Evolutionary conservation across 2,329 filamentous ascomycete species (phyloP).

Genomic region (Penicillium sp.): DNA sequence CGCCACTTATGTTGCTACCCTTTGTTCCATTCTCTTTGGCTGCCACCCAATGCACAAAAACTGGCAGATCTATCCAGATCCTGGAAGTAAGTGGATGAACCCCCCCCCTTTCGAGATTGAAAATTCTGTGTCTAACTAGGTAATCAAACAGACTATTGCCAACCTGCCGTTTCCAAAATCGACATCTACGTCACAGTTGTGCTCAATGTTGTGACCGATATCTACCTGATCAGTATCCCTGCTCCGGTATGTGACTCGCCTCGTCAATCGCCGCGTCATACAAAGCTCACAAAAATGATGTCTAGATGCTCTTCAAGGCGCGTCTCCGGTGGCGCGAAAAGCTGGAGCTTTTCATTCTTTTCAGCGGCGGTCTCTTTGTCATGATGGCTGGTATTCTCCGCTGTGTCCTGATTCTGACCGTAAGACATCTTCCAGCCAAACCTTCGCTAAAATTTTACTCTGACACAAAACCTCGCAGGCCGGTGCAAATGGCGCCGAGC

Average conservation of each 20-base stretch:
- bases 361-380: conserved; percentile 58
- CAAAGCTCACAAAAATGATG: background rate
- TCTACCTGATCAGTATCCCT: conserved; percentile 62
- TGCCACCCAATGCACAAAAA: conserved; percentile 57
- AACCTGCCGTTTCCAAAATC: conserved; percentile 53
- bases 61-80: conserved; percentile 63
- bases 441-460: background rate
- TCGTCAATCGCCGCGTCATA: too few species aligned
- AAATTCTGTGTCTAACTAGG: background rate
- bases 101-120: too few species aligned
- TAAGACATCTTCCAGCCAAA: conserved; percentile 13
- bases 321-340: conserved; percentile 55
- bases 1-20: conserved; percentile 52
- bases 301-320: conserved; percentile 56
- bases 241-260: conserved; percentile 48
- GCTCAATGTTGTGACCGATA: conserved; percentile 58
- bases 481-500: conserved; percentile 41
- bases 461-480: conserved; percentile 19
- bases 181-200: conserved; percentile 56
- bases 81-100: conserved; percentile 50
- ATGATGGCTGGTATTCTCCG: conserved; percentile 58
- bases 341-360: conserved; percentile 55
- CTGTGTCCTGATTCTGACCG: conserved; percentile 53
- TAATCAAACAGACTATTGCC: conserved; percentile 44
- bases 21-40: conserved; percentile 54